Evolutionary conservation across 108 stramenopile species (phyloP).

Genomic region (Pseudonitzschia multiseries): DNA sequence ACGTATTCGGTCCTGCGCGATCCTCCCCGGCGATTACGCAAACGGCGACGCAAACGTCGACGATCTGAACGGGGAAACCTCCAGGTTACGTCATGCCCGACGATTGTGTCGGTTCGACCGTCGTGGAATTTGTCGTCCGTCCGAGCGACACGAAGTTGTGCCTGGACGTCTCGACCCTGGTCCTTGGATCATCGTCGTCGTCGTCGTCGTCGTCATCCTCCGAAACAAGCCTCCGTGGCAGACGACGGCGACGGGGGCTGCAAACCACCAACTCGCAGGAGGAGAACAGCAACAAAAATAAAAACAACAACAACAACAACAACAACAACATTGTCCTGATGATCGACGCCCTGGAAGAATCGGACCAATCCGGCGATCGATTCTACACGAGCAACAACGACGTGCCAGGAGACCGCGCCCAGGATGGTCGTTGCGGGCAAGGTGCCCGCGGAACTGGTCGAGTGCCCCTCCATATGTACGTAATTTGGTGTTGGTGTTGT

Average conservation of each 20-base stretch:
- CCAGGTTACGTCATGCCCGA: not conserved
- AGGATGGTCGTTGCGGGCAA: not conserved
- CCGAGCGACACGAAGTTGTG: slow-evolving; percentile 7
- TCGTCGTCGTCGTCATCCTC: too few relatives aligned
- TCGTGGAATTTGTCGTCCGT: slow-evolving; percentile 1
- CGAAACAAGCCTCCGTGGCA: not conserved
- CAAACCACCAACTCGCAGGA: not conserved
- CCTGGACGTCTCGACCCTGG: not conserved
- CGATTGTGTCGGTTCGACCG: not conserved
- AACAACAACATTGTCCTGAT: not conserved
- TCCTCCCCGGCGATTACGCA: not conserved
- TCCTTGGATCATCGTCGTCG: slow-evolving; percentile 3
- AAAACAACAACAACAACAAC: not conserved
- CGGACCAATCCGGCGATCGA: slow-evolving; percentile 13
- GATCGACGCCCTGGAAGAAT: slow-evolving; percentile 3
- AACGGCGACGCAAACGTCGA: not conserved
- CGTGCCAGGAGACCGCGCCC: not conserved
- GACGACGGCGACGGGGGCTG: not conserved
- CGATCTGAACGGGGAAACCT: not conserved
- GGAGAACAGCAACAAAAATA: not conserved
- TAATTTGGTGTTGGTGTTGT: too few relatives aligned
- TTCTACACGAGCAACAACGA: slow-evolving; percentile 13
- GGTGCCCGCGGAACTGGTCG: not conserved
- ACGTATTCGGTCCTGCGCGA: slow-evolving; percentile 2
- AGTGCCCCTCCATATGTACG: not conserved